phyloP scores from a whole-genome alignment of 345 rosid species.

The Eucalyptus microcorys region DNA sequence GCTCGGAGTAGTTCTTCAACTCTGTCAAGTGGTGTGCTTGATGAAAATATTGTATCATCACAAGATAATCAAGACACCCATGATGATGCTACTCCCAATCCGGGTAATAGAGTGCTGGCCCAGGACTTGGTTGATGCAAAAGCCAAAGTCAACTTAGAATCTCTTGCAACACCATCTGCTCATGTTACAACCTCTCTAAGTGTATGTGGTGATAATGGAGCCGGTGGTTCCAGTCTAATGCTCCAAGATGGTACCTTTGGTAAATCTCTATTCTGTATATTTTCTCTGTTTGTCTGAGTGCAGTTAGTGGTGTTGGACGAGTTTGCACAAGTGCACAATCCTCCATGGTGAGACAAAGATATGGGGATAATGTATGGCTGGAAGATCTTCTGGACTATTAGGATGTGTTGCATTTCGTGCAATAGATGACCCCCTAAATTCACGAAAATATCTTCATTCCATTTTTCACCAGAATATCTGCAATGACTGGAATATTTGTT shows the following conservation, averaged over 20 bases:
- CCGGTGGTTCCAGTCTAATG: constrained; percentile 6
- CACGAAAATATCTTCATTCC: not conserved
- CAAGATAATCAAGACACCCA: constrained; percentile 7
- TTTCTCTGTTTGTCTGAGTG: not conserved
- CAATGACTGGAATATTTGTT: not conserved
- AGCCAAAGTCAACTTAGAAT: constrained; percentile 1
- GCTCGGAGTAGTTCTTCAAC: constrained; percentile 10
- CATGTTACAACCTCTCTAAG: constrained; percentile 13
- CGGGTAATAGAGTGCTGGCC: constrained; percentile 2
- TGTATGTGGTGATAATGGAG: constrained; percentile 4
- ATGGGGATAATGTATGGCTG: not conserved
- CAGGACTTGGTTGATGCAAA: constrained; percentile 7
- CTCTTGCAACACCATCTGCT: not conserved
- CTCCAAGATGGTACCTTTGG: constrained; percentile 7
- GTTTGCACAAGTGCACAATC: not conserved
- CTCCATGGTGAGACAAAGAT: not conserved
- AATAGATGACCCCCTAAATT: not conserved
- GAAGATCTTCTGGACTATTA: not conserved
- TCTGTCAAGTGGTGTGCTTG: constrained; percentile 13
- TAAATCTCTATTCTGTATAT: not conserved
- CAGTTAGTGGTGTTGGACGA: not conserved
- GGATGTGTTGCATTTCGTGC: not conserved
- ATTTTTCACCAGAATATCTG: not conserved
- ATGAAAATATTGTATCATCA: constrained; percentile 14
- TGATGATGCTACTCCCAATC: not conserved